Evolutionary conservation across 306 rosid species (phyloP).

Genomic region (Dryas alaskensis): DNA sequence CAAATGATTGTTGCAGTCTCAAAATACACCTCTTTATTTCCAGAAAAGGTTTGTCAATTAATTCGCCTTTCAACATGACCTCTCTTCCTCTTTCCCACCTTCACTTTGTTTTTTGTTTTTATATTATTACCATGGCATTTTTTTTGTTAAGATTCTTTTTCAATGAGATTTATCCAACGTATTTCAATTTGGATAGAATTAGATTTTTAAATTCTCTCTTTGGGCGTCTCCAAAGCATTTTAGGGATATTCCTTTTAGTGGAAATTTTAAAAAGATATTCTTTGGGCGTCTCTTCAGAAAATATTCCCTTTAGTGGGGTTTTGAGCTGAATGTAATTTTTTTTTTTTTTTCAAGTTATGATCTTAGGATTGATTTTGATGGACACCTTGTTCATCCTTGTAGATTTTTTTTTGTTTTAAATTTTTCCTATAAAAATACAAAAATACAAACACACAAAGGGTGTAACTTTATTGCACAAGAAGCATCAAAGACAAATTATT

Average conservation of each 20-base stretch:
- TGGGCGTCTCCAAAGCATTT: neutral
- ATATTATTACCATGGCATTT: neutral
- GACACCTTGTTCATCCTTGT: neutral
- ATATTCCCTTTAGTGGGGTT: too few relatives aligned
- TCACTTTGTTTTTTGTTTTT: neutral
- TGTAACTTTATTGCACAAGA: neutral
- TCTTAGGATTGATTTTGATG: neutral
- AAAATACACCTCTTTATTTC: slow-evolving; percentile 72
- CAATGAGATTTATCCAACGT: too few relatives aligned
- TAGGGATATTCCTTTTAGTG: neutral
- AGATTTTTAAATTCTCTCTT: neutral
- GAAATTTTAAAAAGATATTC: too few relatives aligned
- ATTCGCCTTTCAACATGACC: slow-evolving; percentile 3
- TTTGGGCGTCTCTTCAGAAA: too few relatives aligned
- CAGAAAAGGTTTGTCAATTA: slow-evolving; percentile 77
- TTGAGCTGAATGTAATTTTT: too few relatives aligned
- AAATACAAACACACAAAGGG: neutral
- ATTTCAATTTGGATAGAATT: neutral
- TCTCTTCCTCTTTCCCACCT: neutral
- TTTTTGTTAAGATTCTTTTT: neutral
- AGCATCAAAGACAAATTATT: neutral
- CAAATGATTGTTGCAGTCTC: slow-evolving; percentile 55
- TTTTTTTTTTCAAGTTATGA: neutral
- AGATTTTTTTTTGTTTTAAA: neutral
- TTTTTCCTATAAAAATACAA: neutral